A percentile compares a stretch with the other conserved stretches of the same genome.
Conservation (phyloP, 2,329 filamentous ascomycete genomes). For the Diplodia sapinea region DNA sequence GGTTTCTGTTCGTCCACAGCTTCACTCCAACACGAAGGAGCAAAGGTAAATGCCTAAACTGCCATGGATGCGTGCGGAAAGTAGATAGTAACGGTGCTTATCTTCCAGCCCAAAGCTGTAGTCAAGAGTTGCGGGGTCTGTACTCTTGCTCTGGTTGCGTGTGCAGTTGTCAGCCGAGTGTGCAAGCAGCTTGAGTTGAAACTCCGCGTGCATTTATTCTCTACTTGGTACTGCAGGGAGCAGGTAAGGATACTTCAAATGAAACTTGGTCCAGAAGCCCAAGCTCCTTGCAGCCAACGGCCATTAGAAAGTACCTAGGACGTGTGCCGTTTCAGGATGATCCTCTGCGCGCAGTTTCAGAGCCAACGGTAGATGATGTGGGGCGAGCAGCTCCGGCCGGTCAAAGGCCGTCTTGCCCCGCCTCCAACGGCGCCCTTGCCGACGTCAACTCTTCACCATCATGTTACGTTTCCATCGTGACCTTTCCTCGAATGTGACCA, state of each 20-base stretch:
- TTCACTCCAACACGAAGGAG: too few relatives aligned
- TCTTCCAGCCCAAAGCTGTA: neutral
- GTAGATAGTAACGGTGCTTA: neutral
- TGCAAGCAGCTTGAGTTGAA: neutral
- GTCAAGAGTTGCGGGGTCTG: too few relatives aligned
- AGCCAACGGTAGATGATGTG: neutral
- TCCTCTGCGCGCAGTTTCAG: neutral
- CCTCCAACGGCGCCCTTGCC: slow-evolving; percentile 20
- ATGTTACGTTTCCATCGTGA: neutral
- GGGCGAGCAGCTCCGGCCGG: neutral
- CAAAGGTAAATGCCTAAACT: neutral
- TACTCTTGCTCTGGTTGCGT: too few relatives aligned
- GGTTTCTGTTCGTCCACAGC: slow-evolving; percentile 6
- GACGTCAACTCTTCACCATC: slow-evolving; percentile 21
- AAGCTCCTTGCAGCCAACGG: neutral
- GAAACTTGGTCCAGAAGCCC: neutral
- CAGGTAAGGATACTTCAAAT: neutral
- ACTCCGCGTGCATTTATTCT: neutral
- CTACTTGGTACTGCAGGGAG: neutral
- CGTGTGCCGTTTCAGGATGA: neutral
- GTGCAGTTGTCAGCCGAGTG: too few relatives aligned
- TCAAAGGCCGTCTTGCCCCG: neutral
- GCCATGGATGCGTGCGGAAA: neutral
- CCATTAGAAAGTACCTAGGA: neutral
- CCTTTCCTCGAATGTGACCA: too few relatives aligned